Evolutionary conservation across 179 eudicot species (phyloP).

Genomic region (Amaranthus tricolor): DNA sequence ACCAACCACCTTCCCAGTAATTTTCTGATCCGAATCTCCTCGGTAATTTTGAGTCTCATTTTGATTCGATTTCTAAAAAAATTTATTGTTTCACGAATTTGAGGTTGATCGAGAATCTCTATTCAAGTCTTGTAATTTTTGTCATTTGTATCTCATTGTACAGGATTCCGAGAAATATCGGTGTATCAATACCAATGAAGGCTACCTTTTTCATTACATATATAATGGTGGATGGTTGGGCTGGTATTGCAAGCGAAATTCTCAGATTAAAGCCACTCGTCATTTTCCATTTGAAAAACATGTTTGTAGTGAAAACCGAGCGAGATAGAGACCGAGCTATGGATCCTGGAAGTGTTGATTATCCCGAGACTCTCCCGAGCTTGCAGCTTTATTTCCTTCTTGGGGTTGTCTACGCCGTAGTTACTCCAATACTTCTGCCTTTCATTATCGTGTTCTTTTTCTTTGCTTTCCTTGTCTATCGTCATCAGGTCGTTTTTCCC

Average conservation of each 20-base stretch:
- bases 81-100: background rate
- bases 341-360: constrained; percentile 80
- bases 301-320: constrained; percentile 86
- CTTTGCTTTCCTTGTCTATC: constrained; percentile 83
- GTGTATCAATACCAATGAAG: constrained; percentile 93
- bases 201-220: constrained; percentile 96
- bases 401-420: constrained; percentile 87
- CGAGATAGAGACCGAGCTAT: constrained; percentile 85
- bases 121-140: background rate
- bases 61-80: background rate
- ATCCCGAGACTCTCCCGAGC: constrained; percentile 60
- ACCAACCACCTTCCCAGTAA: constrained; percentile 87
- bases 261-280: constrained; percentile 77
- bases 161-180: constrained; percentile 87
- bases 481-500: constrained; percentile 66
- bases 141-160: constrained; percentile 21
- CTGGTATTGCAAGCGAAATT: constrained; percentile 90
- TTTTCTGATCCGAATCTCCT: constrained; percentile 17
- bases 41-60: background rate
- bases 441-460: constrained; percentile 83
- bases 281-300: constrained; percentile 79
- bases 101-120: background rate
- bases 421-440: constrained; percentile 88
- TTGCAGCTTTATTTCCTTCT: constrained; percentile 88
- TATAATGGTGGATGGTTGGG: constrained; percentile 98